These are phyloP conservation scores for Globisporangium okanoganense DNA, from an alignment of 352 stramenopile species.

Conservation along the genomic window DNA sequence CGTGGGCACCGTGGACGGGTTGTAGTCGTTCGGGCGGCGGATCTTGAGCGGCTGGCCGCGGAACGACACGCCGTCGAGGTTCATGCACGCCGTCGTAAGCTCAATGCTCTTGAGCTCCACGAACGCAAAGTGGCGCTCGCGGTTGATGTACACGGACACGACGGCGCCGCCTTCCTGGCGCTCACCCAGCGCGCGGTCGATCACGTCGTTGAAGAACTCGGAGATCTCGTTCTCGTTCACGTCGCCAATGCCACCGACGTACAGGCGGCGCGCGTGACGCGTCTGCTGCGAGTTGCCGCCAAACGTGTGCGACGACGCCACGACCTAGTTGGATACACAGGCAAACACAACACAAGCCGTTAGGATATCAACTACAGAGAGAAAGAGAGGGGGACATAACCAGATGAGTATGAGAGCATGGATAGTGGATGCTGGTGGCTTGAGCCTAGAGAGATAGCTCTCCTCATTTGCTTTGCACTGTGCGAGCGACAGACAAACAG, in stretches of 20 bases:
- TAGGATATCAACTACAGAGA: conserved; percentile 15
- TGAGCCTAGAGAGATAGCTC: not conserved
- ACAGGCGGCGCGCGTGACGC: conserved; percentile 94
- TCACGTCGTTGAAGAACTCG: conserved; percentile 91
- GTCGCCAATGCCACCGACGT: conserved; percentile 92
- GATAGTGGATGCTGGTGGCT: not conserved
- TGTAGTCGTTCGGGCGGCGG: conserved; percentile 97
- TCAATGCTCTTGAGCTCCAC: conserved; percentile 97
- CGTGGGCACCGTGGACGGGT: conserved; percentile 86
- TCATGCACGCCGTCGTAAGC: conserved; percentile 95
- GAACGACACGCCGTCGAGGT: conserved; percentile 94
- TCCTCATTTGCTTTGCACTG: conserved; percentile 5
- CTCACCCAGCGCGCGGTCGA: conserved; percentile 80
- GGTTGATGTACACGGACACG: conserved; percentile 94
- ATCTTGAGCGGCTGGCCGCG: conserved; percentile 94
- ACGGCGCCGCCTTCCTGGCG: conserved; percentile 72
- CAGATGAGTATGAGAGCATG: conserved; percentile 2
- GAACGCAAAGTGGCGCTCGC: conserved; percentile 96
- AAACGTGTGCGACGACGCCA: conserved; percentile 5
- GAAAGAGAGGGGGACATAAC: not conserved
- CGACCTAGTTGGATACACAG: not conserved
- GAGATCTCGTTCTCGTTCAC: conserved; percentile 84
- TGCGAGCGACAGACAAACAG: conserved; percentile 20
- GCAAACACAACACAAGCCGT: conserved; percentile 21
- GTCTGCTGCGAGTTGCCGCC: conserved; percentile 88